These are phyloP conservation scores for Pilasporangium apinafurcum DNA, from an alignment of 352 stramenopile genomes.

Conservation along the genomic window DNA sequence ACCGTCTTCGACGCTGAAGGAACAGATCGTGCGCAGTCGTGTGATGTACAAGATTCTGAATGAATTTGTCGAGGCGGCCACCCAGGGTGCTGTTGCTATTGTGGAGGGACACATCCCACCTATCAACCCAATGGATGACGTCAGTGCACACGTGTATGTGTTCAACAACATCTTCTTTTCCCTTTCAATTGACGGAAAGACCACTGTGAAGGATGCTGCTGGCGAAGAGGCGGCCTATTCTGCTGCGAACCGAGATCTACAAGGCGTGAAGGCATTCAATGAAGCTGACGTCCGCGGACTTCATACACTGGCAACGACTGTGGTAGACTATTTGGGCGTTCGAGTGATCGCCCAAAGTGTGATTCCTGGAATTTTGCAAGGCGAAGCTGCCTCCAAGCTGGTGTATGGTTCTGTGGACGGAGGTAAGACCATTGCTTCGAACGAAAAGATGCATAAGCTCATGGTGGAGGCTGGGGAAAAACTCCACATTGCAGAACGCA, in stretches of 20 bases:
- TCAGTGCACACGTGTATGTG: conserved; percentile 92
- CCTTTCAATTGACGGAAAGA: conserved; percentile 81
- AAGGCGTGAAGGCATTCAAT: conserved; percentile 90
- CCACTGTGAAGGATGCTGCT: conserved; percentile 49
- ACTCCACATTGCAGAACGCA: conserved; percentile 86
- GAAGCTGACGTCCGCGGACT: conserved; percentile 86
- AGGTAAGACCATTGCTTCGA: conserved; percentile 83
- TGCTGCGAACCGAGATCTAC: conserved; percentile 83
- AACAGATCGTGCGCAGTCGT: conserved; percentile 90
- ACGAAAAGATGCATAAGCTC: conserved; percentile 90
- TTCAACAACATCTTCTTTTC: conserved; percentile 99
- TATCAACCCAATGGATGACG: conserved; percentile 95
- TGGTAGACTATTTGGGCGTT: conserved; percentile 94
- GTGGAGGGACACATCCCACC: conserved; percentile 91
- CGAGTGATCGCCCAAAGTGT: conserved; percentile 95
- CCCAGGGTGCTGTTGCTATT: conserved; percentile 88
- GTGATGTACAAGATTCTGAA: conserved; percentile 93
- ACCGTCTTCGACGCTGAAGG: conserved; percentile 64
- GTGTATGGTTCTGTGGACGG: conserved; percentile 94
- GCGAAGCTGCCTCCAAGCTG: conserved; percentile 92
- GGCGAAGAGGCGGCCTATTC: conserved; percentile 81
- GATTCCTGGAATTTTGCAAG: conserved; percentile 93
- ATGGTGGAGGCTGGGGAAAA: conserved; percentile 79
- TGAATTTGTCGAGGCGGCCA: conserved; percentile 94
- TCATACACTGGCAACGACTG: conserved; percentile 92